Percentiles rank a stretch among this genome's conserved stretches.
Conservation (phyloP, 2,329 filamentous ascomycete species). For the Cladorrhinum sp. region DNA sequence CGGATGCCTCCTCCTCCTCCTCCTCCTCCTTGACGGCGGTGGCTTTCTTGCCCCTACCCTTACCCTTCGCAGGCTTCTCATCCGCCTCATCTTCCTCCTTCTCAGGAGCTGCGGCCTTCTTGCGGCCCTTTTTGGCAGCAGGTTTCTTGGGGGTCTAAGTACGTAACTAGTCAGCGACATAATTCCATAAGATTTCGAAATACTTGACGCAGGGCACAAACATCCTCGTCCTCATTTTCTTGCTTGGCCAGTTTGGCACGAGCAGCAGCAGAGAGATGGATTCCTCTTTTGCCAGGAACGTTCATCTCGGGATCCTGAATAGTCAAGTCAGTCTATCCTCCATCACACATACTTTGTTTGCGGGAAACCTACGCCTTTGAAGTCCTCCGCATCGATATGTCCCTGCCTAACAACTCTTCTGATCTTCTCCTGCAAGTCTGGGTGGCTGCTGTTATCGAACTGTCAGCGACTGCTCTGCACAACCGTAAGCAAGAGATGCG, state of each 20-base stretch:
- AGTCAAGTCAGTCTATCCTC: background rate
- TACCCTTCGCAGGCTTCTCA: background rate
- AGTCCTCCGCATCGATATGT: constrained; percentile 81
- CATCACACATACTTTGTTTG: background rate
- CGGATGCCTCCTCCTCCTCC: background rate
- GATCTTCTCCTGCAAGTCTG: constrained; percentile 70
- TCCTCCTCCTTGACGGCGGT: constrained; percentile 13
- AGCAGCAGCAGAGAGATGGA: constrained; percentile 42
- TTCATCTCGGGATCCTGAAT: constrained; percentile 73
- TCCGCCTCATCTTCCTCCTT: constrained; percentile 23
- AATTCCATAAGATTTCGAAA: constrained; percentile 2
- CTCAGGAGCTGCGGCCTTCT: constrained; percentile 34
- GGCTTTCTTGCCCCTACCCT: constrained; percentile 13
- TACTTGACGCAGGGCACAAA: constrained; percentile 5
- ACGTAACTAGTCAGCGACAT: background rate
- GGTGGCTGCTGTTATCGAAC: constrained; percentile 37
- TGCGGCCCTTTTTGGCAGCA: constrained; percentile 38
- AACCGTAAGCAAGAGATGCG: too few species aligned
- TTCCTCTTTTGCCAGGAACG: constrained; percentile 62
- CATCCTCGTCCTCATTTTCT: constrained; percentile 33
- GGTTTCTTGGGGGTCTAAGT: constrained; percentile 33
- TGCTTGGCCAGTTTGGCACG: constrained; percentile 31
- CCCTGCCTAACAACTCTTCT: constrained; percentile 69
- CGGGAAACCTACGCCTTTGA: constrained; percentile 70
- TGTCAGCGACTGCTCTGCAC: too few species aligned